A percentile compares a stretch with the other conserved stretches of the same genome.
Conservation (phyloP, 2,329 filamentous ascomycete species). For the Ambrosiella cleistominuta region DNA sequence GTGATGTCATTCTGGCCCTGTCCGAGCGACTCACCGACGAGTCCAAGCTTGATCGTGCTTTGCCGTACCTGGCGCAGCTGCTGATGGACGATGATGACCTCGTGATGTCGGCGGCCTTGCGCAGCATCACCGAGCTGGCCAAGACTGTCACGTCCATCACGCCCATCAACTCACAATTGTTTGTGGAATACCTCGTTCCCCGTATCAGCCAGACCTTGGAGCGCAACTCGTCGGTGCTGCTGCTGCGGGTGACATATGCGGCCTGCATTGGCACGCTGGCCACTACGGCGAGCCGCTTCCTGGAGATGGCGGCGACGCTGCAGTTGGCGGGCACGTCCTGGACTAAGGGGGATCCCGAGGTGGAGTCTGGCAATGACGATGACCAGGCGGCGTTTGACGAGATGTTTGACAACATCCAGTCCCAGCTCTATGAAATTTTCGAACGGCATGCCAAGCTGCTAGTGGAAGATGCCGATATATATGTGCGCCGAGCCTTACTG, state of each 20-base stretch:
- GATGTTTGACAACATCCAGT: constrained; percentile 72
- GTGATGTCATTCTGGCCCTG: constrained; percentile 82
- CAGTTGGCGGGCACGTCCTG: constrained; percentile 61
- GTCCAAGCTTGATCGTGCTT: constrained; percentile 79
- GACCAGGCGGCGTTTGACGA: constrained; percentile 55
- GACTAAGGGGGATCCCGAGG: constrained; percentile 57
- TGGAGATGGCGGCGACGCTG: constrained; percentile 81
- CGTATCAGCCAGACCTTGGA: constrained; percentile 30
- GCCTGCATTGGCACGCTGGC: constrained; percentile 81
- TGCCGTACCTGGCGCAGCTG: constrained; percentile 75
- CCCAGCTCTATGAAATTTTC: constrained; percentile 67
- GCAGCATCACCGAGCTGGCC: constrained; percentile 75
- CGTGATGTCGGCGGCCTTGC: constrained; percentile 69
- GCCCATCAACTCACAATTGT: constrained; percentile 51
- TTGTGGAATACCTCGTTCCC: constrained; percentile 50
- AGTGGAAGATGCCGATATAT: constrained; percentile 69
- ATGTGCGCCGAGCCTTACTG: constrained; percentile 78
- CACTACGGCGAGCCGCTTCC: constrained; percentile 64
- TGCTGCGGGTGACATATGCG: constrained; percentile 81
- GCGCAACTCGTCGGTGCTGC: constrained; percentile 35
- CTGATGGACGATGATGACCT: constrained; percentile 68
- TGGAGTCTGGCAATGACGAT: constrained; percentile 51
- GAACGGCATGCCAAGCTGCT: constrained; percentile 78
- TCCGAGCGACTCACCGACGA: constrained; percentile 84
- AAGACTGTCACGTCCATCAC: constrained; percentile 80